phyloP scores from a whole-genome alignment of 2,329 filamentous ascomycete species.

The Cytospora schulzeri region DNA sequence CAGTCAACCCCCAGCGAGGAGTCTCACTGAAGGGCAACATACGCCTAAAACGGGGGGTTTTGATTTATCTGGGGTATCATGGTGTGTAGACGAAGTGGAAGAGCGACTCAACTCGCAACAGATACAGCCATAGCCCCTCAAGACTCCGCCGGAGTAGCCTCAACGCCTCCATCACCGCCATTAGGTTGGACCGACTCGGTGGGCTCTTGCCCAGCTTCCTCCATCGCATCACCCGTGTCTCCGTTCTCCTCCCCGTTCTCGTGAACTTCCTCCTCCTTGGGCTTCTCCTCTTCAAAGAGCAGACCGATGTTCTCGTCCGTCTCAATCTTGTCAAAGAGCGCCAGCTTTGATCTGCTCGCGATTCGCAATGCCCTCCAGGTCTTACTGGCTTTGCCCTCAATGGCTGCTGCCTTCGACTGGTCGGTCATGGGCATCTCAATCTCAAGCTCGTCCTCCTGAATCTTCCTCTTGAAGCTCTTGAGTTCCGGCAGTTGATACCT shows the following conservation, averaged over 20 bases:
- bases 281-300: slow-evolving; percentile 51
- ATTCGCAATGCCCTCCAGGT: slow-evolving; percentile 87
- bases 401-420: slow-evolving; percentile 55
- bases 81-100: not conserved
- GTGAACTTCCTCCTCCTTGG: slow-evolving; percentile 41
- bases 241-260: slow-evolving; percentile 41
- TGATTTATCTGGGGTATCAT: slow-evolving; percentile 21
- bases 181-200: not conserved
- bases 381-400: slow-evolving; percentile 81
- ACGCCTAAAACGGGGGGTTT: not conserved
- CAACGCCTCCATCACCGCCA: slow-evolving; percentile 2
- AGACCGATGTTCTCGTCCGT: slow-evolving; percentile 70
- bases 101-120: not conserved
- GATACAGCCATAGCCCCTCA: not conserved
- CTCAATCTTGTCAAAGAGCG: slow-evolving; percentile 84
- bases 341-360: slow-evolving; percentile 72
- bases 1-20: too few species aligned
- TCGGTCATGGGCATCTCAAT: slow-evolving; percentile 76
- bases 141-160: slow-evolving; percentile 6
- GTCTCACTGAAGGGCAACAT: too few species aligned
- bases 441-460: slow-evolving; percentile 81
- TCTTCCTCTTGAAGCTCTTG: slow-evolving; percentile 70
- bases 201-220: not conserved
- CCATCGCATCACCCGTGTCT: not conserved
- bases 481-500: slow-evolving; percentile 71